These are phyloP conservation scores for Alisma plantagoaquatica DNA, from an alignment of 106 monocot species.

Conservation along the genomic window DNA sequence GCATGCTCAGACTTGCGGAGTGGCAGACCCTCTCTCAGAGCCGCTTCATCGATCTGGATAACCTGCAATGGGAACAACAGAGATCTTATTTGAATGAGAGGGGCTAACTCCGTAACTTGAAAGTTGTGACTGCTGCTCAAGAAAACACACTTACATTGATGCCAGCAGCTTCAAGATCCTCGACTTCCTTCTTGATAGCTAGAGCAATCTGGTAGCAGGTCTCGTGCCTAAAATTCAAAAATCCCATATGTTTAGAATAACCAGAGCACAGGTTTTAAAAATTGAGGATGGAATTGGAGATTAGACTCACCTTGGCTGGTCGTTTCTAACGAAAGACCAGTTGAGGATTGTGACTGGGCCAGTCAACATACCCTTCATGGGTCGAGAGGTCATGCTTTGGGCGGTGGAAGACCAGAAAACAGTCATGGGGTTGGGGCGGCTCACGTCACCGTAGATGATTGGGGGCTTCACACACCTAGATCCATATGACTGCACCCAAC, in stretches of 20 bases:
- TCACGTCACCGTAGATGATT: constrained; percentile 75
- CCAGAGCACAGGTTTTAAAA: not conserved
- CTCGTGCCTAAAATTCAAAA: constrained; percentile 24
- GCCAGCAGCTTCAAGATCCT: constrained; percentile 62
- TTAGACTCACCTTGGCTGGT: constrained; percentile 49
- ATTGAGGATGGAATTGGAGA: not conserved
- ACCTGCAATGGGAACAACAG: constrained; percentile 19
- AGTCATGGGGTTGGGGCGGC: constrained; percentile 71
- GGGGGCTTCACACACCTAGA: constrained; percentile 77
- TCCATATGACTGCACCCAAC: constrained; percentile 81
- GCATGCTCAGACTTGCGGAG: constrained; percentile 70
- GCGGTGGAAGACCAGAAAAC: constrained; percentile 64
- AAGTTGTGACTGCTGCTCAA: too few species aligned
- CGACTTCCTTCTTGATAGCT: constrained; percentile 67
- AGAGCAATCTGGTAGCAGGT: constrained; percentile 74
- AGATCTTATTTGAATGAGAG: not conserved
- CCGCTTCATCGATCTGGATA: constrained; percentile 77
- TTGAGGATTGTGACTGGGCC: constrained; percentile 79
- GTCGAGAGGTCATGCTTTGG: constrained; percentile 46
- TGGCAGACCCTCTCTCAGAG: constrained; percentile 60
- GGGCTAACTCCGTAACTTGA: not conserved
- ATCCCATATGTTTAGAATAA: too few species aligned
- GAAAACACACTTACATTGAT: constrained; percentile 39
- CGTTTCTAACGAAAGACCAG: constrained; percentile 75
- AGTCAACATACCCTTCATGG: constrained; percentile 83